Evolutionary conservation across 177 flowering plant genomes (phyloP), one percentile per base, ranked within the genome.

Genomic region (Vitis hybrid): DNA sequence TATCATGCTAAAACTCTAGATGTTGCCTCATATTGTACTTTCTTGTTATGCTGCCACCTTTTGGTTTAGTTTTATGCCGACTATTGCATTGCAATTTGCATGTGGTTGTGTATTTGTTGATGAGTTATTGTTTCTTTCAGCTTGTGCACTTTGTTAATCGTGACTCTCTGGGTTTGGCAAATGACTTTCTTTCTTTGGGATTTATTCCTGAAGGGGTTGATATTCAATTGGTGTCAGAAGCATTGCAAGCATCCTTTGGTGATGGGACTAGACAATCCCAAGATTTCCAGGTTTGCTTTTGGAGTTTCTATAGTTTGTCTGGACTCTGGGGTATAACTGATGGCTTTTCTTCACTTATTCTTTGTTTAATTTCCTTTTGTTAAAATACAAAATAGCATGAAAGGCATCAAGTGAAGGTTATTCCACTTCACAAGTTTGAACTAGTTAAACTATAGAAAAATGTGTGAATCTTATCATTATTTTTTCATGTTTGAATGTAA

Each of bases 121-220:
- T 65, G 46, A 70, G 65, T 69, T 64, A 55, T 72, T 80, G 49
- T 74, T 64, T 74, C 63, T 87, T 87, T 76, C 99, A 95, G 99
- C 91, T 95, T 74, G 99, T 95, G 79, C 99, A 95, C 85, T 95
- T 84, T 82, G 96, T 95, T 61, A 92, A 95, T 74, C 97, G 91
- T 71, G 97, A 95, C 77, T 89, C 97, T 66, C 76, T 92, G 83
- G 90, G 97, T 69, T 83, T 95, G 79, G 97, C 97, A 71, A 95
- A 91, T 80, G 97, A 92, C 78, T 95, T 89, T 76, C 91, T 92
- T 71, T 95, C 99, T 65, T 83, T 95, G 84, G 99, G 97, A 78
- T 94, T 94, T 83, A 68, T 92, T 74, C 92, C 97, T 71, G 99
- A 94, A 82, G 97, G 96, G 53, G 84, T 78, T 54, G 87, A 92